Base-by-base conservation (phyloP, 139 green algal species). In the Chlorella sp. region DNA sequence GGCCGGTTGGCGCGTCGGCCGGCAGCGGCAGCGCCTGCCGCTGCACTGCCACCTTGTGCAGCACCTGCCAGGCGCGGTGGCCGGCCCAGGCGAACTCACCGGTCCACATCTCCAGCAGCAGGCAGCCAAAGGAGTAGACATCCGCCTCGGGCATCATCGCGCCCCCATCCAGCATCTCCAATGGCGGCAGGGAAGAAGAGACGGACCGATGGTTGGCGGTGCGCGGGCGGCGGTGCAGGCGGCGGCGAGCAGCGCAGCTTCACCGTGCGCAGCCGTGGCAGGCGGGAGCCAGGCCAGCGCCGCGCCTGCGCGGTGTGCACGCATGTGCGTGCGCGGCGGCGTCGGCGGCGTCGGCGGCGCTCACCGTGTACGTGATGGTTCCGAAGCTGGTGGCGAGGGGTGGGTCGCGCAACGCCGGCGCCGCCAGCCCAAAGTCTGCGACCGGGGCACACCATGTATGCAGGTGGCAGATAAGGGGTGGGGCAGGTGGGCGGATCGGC, bases 391-490 rank as follows among this genome's bases (percentile, higher is more conserved):
- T 8, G 29, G 12, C 8, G 29, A n/a, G 6, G 31, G 53, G 12
- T 53, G 66, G 53, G 46, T 21, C 33, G 36, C 69, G 53, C 5
- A 38, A 21, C 12, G 55, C 15, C 0, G 35, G 27, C 27, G 41
- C 25, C 38, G 69, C 60, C 38, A 75, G 69, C 4, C 69, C 69
- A 67, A 75, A 75, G 69, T 75, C 69, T 6, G 27, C 14, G 6
- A 75, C 69, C 69, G 65, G 69, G 69, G 53, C 65, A 7, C 42
- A 35, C 53, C 56, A 75, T n/a, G n/a, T n/a, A n/a, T n/a, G n/a
- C n/a, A n/a, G n/a, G n/a, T n/a, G n/a, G n/a, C n/a, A n/a, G n/a
- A n/a, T n/a, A n/a, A n/a, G n/a, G n/a, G n/a, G n/a, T n/a, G n/a
- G n/a, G n/a, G n/a, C n/a, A n/a, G n/a, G n/a, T n/a, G n/a, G n/a